Base-by-base conservation (phyloP, 257 asterid species). In the Ballota nigra region DNA sequence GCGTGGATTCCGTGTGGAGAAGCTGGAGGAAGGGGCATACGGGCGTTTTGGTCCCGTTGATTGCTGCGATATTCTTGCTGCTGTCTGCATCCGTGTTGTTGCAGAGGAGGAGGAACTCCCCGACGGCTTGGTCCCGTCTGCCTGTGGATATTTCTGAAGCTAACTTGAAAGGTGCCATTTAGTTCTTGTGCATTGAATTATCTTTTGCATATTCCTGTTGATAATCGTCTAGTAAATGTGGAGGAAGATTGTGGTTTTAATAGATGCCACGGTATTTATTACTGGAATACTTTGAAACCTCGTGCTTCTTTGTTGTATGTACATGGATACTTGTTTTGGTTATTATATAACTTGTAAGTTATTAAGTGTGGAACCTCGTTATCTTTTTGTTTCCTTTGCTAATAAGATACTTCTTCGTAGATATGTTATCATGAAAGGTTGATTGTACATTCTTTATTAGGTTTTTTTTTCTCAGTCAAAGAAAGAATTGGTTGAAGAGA, bases 101-200 rank as follows among this genome's bases (percentile, higher is more conserved):
- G 63, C 90, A 79, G 71, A 82, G 88, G 84, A 84, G 83, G 70
- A 88, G 83, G 73, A 72, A 28, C 63, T 74, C 74, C 68, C 68
- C 84, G 10, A 43, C 73, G 72, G 88, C 75, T 5, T 93, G 96
- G 95, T 85, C 91, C 15, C 67, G 89, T 34, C 83, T 93, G 79
- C 96, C 97, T 60, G 59, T 83, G 60, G 96, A 93, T 78, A 83
- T 79, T 69, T 78, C 96, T 16, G 91, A 90, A 66, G 80, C 76
- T 33, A 75, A 78, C 53, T 62, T 77, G 80, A 90, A 90, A 72
- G 73, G 22, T 71, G 73, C 77, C 74, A 77, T 66, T 73, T 83
- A 75, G 65, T 10, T 79, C 40, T 73, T 82, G 64, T 71, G 86
- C 16, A 29, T 66, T 66, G 81, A 86, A 77, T 63, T 22, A 31